These are phyloP conservation scores for Amaranthus hypochondriacus DNA, from an alignment of 148 eudicot genomes.

Conservation along the genomic window DNA sequence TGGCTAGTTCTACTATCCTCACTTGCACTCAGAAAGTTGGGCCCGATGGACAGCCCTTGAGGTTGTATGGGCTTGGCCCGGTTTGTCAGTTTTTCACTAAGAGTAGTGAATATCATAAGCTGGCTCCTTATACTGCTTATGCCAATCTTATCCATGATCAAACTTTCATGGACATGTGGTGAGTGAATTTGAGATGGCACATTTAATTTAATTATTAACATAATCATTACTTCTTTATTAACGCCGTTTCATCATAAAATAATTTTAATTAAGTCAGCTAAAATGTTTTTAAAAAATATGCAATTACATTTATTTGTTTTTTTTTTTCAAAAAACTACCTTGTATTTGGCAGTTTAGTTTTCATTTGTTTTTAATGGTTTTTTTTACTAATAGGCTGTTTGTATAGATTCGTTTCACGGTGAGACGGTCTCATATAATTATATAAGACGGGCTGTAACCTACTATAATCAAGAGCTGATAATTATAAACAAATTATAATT, in stretches of 20 bases:
- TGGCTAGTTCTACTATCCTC: constrained; percentile 43
- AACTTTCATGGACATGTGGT: not conserved
- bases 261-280: no score
- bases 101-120: constrained; percentile 32
- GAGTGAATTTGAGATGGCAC: not conserved
- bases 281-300: no score
- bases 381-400: no score
- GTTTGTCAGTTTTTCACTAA: constrained; percentile 48
- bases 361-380: no score
- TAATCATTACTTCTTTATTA: not conserved
- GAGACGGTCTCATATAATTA: no score
- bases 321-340: no score
- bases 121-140: constrained; percentile 16
- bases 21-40: constrained; percentile 23
- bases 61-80: constrained; percentile 52
- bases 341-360: no score
- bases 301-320: no score
- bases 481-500: no score
- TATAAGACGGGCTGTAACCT: no score
- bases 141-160: not conserved
- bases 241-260: not conserved
- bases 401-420: no score
- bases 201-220: not conserved
- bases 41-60: constrained; percentile 37
- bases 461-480: no score